These are phyloP conservation scores for Backusella australiensis DNA, from an alignment of 192 early-diverging fungal species.

Conservation along the genomic window DNA sequence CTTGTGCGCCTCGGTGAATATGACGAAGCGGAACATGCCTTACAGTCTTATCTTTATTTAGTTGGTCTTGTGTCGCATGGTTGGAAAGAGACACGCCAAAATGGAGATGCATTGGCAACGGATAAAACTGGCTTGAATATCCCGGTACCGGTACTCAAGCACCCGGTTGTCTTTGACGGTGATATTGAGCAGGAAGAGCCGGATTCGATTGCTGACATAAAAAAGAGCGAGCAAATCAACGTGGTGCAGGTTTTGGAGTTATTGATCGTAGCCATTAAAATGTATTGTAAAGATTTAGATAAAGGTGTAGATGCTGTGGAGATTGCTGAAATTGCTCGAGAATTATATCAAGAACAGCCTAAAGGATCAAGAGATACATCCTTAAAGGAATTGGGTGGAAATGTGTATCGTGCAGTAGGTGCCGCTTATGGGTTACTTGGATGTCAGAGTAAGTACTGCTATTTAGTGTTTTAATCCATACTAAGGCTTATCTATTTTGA, in stretches of 20 bases:
- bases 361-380: not conserved
- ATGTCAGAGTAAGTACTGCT: slow-evolving; percentile 33
- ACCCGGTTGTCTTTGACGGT: not conserved
- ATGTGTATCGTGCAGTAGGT: slow-evolving; percentile 33
- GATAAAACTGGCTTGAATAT: slow-evolving; percentile 19
- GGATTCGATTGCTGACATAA: slow-evolving; percentile 15
- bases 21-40: slow-evolving; percentile 70
- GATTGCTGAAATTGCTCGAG: slow-evolving; percentile 29
- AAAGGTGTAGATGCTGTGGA: slow-evolving; percentile 25
- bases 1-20: slow-evolving; percentile 66
- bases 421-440: slow-evolving; percentile 39
- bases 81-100: slow-evolving; percentile 16
- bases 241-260: slow-evolving; percentile 18
- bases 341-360: slow-evolving; percentile 9
- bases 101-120: slow-evolving; percentile 13
- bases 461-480: not conserved
- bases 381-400: slow-evolving; percentile 2
- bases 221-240: slow-evolving; percentile 27
- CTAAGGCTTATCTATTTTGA: not conserved
- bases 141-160: slow-evolving; percentile 7
- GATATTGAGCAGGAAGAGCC: not conserved
- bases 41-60: slow-evolving; percentile 60
- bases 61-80: slow-evolving; percentile 37
- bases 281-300: slow-evolving; percentile 37
- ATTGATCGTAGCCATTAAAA: slow-evolving; percentile 42